These are phyloP conservation scores for Fusarium foetens DNA, from an alignment of 2,329 filamentous ascomycete species.

Conservation along the genomic window DNA sequence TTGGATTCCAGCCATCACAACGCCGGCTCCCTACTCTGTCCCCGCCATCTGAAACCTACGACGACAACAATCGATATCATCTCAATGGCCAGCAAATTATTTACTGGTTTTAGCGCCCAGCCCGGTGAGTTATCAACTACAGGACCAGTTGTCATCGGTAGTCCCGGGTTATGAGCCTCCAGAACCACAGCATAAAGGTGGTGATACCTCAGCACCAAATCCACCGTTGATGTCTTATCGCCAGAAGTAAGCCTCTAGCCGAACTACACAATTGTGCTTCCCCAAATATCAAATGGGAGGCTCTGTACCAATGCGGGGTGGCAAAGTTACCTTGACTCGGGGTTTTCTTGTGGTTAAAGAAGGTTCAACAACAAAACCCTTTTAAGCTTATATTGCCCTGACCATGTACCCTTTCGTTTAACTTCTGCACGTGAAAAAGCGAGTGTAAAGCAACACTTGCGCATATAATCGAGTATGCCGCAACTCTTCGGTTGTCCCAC, in stretches of 20 bases:
- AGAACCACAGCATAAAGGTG: constrained; percentile 29
- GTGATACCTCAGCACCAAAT: constrained; percentile 35
- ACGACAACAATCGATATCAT: not conserved
- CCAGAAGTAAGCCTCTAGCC: constrained; percentile 31
- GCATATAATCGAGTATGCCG: not conserved
- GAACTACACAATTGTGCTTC: constrained; percentile 28
- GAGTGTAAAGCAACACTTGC: constrained; percentile 5
- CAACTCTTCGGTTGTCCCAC: constrained; percentile 17
- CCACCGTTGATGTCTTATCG: constrained; percentile 26
- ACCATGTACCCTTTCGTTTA: constrained; percentile 23
- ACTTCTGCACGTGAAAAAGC: constrained; percentile 15
- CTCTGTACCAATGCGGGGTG: not conserved
- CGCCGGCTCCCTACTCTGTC: constrained; percentile 23
- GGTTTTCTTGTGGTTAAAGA: constrained; percentile 19
- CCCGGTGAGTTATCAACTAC: constrained; percentile 8
- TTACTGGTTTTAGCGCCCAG: constrained; percentile 3
- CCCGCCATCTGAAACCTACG: not conserved
- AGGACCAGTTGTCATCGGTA: not conserved
- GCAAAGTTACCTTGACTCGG: constrained; percentile 18
- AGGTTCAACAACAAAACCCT: constrained; percentile 15
- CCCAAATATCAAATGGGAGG: constrained; percentile 7
- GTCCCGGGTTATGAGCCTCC: constrained; percentile 24
- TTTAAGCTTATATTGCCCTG: constrained; percentile 45
- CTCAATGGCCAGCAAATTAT: not conserved
- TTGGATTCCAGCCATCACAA: constrained; percentile 27